These are phyloP conservation scores for Fusarium annulatum DNA, from an alignment of 2,329 filamentous ascomycete species.

Conservation along the genomic window DNA sequence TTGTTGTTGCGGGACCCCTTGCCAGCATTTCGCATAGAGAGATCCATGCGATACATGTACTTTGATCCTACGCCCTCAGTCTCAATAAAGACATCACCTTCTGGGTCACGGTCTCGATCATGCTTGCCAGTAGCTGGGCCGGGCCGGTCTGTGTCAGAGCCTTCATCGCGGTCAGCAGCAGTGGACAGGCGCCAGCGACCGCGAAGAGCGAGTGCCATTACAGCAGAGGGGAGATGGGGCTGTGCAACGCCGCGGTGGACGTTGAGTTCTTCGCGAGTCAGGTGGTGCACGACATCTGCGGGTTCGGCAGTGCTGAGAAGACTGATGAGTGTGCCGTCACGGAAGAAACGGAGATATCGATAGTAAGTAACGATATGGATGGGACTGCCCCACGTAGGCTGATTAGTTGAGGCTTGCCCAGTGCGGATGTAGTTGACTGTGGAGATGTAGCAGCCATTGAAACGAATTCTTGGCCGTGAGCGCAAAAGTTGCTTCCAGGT, in stretches of 20 bases:
- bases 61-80: slow-evolving; percentile 83
- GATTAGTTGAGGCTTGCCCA: slow-evolving; percentile 77
- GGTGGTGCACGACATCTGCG: slow-evolving; percentile 84
- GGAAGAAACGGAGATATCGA: slow-evolving; percentile 94
- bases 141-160: slow-evolving; percentile 24
- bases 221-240: slow-evolving; percentile 52
- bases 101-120: slow-evolving; percentile 50
- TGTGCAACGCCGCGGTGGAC: slow-evolving; percentile 52
- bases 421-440: slow-evolving; percentile 94
- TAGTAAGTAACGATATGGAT: slow-evolving; percentile 98
- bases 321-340: slow-evolving; percentile 85
- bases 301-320: slow-evolving; percentile 86
- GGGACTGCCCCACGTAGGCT: slow-evolving; percentile 80
- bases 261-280: slow-evolving; percentile 77
- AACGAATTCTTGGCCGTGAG: slow-evolving; percentile 84
- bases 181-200: slow-evolving; percentile 64
- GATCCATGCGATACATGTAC: slow-evolving; percentile 87
- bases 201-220: slow-evolving; percentile 77
- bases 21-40: slow-evolving; percentile 74
- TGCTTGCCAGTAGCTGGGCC: neutral
- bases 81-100: slow-evolving; percentile 82
- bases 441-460: slow-evolving; percentile 95
- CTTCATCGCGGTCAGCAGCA: slow-evolving; percentile 46
- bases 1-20: slow-evolving; percentile 83
- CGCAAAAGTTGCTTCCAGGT: slow-evolving; percentile 80